Evolutionary conservation across 2,329 filamentous ascomycete genomes (phyloP).

Genomic region (Periconia sp.): DNA sequence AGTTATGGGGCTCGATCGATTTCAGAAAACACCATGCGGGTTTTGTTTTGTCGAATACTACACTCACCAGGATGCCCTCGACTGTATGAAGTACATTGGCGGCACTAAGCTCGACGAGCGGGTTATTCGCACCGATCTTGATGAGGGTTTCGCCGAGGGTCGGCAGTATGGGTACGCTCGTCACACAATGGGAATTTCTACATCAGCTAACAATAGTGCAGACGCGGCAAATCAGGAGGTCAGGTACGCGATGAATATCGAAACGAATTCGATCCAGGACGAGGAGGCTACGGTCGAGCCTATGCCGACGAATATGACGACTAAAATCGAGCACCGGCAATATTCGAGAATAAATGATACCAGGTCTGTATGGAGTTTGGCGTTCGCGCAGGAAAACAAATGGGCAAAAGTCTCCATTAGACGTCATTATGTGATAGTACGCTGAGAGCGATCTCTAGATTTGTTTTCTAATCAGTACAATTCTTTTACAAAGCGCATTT

Average conservation of each 20-base stretch:
- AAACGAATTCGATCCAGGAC: conserved; percentile 93
- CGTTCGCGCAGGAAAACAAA: conserved; percentile 4
- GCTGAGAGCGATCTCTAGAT: not conserved
- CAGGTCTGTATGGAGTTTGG: conserved; percentile 14
- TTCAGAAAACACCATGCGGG: conserved; percentile 95
- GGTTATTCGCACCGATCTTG: conserved; percentile 91
- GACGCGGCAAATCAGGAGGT: conserved; percentile 88
- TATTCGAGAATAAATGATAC: not conserved
- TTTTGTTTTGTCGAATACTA: conserved; percentile 99
- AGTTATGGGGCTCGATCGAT: conserved; percentile 95
- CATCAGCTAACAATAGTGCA: conserved; percentile 24
- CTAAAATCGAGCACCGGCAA: conserved; percentile 7
- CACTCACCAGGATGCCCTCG: conserved; percentile 92
- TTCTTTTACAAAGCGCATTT: not conserved
- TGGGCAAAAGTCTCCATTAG: not conserved
- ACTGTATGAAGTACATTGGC: conserved; percentile 98
- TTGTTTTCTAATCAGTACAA: not conserved
- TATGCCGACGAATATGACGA: conserved; percentile 37
- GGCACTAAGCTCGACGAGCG: conserved; percentile 98
- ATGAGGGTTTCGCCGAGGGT: conserved; percentile 94
- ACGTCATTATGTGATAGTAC: not conserved
- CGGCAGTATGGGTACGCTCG: conserved; percentile 77
- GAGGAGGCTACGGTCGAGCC: conserved; percentile 84
- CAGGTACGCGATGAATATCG: conserved; percentile 98
- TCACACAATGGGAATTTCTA: not conserved